Percentiles rank a stretch among this genome's conserved stretches.
Conservation (phyloP, 129 eudicot genomes). For the Tagetes patula region DNA sequence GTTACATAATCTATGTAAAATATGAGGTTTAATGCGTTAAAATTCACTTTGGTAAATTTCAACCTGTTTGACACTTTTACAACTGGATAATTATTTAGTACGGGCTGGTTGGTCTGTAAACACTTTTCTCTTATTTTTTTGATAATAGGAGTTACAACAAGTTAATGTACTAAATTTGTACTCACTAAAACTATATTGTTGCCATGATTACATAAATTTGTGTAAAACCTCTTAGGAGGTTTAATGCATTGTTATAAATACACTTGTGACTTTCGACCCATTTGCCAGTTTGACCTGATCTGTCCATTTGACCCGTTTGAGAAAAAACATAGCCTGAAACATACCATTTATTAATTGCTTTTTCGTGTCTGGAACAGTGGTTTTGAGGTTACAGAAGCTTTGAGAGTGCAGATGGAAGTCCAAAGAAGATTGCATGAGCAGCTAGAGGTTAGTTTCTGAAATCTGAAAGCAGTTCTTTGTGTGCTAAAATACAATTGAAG, state of each 20-base stretch:
- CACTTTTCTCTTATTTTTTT: too few species aligned
- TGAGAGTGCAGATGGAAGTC: slow-evolving; percentile 87
- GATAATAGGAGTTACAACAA: too few species aligned
- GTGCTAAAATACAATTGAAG: too few species aligned
- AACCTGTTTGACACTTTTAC: background rate
- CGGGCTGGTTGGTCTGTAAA: too few species aligned
- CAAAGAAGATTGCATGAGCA: slow-evolving; percentile 77
- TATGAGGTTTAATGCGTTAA: background rate
- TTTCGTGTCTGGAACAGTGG: slow-evolving; percentile 47
- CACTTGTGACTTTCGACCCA: too few species aligned
- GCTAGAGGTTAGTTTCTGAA: slow-evolving; percentile 57
- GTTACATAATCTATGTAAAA: background rate
- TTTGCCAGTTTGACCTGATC: background rate
- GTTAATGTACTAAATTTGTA: too few species aligned
- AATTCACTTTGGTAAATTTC: too few species aligned
- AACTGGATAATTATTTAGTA: too few species aligned
- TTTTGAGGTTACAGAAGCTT: slow-evolving; percentile 82
- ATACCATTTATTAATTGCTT: background rate
- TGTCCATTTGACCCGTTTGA: background rate
- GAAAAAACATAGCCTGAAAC: background rate
- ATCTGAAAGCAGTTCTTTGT: background rate
- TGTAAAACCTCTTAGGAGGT: too few species aligned
- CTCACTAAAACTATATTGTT: too few species aligned
- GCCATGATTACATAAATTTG: too few species aligned
- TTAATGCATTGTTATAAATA: too few species aligned